Conservation (phyloP, 441 rosid genomes). For the Gossypium davidsonii region DNA sequence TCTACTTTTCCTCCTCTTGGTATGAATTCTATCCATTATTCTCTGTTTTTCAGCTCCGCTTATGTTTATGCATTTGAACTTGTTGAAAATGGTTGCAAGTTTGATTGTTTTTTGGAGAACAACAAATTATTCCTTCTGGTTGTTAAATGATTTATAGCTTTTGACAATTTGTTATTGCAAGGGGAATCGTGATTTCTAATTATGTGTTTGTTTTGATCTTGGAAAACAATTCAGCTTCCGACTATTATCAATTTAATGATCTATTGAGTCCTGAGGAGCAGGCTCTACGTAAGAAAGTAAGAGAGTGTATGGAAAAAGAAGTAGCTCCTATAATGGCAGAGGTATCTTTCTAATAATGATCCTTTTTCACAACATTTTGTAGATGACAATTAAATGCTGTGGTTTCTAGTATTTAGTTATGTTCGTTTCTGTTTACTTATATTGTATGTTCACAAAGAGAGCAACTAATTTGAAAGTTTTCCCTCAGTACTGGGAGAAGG, state of each 20-base stretch:
- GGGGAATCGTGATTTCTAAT: background rate
- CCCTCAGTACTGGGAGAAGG: constrained; percentile 95
- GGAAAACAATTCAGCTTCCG: constrained; percentile 51
- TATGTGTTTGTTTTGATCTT: background rate
- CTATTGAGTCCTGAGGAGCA: constrained; percentile 75
- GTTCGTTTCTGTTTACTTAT: background rate
- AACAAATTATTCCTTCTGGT: background rate
- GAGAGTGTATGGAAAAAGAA: constrained; percentile 81
- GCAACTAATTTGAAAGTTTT: constrained; percentile 11
- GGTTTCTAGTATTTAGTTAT: background rate
- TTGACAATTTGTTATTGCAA: background rate
- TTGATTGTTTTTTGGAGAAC: background rate
- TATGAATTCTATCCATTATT: constrained; percentile 24
- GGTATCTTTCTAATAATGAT: constrained; percentile 30
- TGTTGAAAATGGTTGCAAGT: background rate
- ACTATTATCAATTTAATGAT: constrained; percentile 70
- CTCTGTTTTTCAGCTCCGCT: background rate
- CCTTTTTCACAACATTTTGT: background rate
- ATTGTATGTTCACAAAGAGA: background rate
- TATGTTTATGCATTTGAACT: background rate
- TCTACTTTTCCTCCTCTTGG: constrained; percentile 75
- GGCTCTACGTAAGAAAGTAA: constrained; percentile 52
- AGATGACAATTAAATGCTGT: background rate
- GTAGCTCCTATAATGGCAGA: constrained; percentile 79
- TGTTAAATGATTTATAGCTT: background rate